Evolutionary conservation across 805 yeast genomes (phyloP).

Genomic region (Sungouiozyma intestinalis): DNA sequence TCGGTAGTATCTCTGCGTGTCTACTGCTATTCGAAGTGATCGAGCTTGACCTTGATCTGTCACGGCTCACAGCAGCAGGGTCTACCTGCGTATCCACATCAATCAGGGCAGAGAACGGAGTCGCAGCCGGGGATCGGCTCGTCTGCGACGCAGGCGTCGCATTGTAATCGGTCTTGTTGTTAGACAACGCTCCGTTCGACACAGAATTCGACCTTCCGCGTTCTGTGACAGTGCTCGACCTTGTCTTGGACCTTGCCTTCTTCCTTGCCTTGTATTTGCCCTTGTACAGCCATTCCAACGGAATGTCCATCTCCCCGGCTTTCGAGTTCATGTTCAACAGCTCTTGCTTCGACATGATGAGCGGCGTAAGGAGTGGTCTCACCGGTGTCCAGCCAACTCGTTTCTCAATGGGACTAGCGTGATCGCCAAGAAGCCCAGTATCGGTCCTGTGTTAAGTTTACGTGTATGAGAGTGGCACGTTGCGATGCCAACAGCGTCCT

Average conservation of each 20-base stretch:
- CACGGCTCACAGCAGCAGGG: not conserved
- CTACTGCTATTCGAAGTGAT: not conserved
- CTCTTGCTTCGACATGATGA: not conserved
- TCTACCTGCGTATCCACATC: not conserved
- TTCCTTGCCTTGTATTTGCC: conserved; percentile 39
- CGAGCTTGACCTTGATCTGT: not conserved
- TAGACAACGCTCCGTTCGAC: not conserved
- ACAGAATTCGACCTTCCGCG: not conserved
- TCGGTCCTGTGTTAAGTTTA: no score
- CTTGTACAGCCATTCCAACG: conserved; percentile 75
- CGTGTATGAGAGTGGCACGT: no score
- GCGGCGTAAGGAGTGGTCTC: not conserved
- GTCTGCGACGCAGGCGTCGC: not conserved
- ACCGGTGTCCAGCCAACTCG: no score
- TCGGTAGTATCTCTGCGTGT: conserved; percentile 1
- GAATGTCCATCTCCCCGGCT: conserved; percentile 37
- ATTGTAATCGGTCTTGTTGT: not conserved
- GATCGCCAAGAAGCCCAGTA: no score
- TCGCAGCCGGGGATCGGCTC: not conserved
- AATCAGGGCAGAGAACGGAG: not conserved
- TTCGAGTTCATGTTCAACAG: not conserved
- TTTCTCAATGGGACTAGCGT: no score
- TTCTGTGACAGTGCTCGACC: not conserved
- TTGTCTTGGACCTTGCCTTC: conserved; percentile 1
- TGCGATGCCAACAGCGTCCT: no score